These are phyloP conservation scores for Lathyrus tuberosus DNA, from an alignment of 306 rosid genomes.

Conservation along the genomic window DNA sequence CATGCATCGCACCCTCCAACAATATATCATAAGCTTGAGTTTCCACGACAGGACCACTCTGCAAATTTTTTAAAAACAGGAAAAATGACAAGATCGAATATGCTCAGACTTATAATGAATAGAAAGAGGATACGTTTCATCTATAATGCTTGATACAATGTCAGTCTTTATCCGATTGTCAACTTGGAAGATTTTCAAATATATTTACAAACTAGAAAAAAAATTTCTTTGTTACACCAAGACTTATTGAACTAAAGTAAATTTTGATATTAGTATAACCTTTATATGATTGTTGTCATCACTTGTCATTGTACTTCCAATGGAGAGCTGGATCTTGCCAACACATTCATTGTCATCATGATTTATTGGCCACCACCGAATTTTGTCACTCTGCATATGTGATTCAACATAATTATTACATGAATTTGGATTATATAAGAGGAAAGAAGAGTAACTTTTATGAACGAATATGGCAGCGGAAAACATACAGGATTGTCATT, in stretches of 20 bases:
- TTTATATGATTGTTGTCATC: conserved; percentile 76
- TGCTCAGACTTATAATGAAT: conserved; percentile 4
- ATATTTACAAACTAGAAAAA: conserved; percentile 11
- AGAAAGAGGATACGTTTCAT: conserved; percentile 32
- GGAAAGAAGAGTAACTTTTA: conserved; percentile 9
- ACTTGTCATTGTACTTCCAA: conserved; percentile 67
- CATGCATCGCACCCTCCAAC: conserved; percentile 92
- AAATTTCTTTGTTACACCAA: conserved; percentile 4
- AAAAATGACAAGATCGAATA: conserved; percentile 30
- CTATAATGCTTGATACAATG: conserved; percentile 15
- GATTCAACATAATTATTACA: conserved; percentile 36
- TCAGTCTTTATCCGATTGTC: conserved; percentile 20
- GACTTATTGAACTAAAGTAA: conserved; percentile 22
- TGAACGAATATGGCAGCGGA: conserved; percentile 6
- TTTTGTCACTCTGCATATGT: conserved; percentile 67
- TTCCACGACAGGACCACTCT: conserved; percentile 94
- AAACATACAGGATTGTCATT: conserved; percentile 68
- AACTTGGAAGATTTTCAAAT: conserved; percentile 13
- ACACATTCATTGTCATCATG: conserved; percentile 86
- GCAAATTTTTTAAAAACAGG: conserved; percentile 40
- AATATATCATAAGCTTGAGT: conserved; percentile 94
- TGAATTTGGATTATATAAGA: conserved; percentile 21
- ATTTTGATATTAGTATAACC: conserved; percentile 52
- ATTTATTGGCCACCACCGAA: conserved; percentile 93
- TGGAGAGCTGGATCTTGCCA: conserved; percentile 88